phyloP scores from a whole-genome alignment of 768 basidiomycete genomes.

The Russula sp. region DNA sequence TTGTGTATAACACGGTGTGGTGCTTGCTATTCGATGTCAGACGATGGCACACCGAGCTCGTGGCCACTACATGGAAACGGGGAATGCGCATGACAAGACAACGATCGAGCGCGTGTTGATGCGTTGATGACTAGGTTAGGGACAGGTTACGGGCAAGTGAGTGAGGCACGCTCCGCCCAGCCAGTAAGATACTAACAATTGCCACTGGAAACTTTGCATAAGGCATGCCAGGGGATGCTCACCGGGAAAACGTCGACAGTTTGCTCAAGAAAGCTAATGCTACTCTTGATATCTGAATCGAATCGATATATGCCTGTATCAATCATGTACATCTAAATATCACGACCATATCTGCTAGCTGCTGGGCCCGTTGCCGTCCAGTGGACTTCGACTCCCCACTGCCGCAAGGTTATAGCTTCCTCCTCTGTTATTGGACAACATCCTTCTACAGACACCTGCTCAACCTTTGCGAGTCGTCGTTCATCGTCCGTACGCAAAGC shows the following conservation, averaged over 20 bases:
- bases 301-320: not conserved
- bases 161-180: constrained; percentile 2
- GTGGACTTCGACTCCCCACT: constrained; percentile 8
- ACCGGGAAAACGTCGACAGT: not conserved
- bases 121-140: constrained; percentile 22
- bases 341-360: not conserved
- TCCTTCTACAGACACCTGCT: not conserved
- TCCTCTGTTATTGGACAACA: constrained; percentile 2
- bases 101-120: constrained; percentile 19
- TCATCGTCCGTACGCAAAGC: not conserved
- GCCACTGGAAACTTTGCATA: constrained; percentile 11
- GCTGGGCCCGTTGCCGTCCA: not conserved
- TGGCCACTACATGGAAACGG: not conserved
- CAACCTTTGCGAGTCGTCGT: not conserved
- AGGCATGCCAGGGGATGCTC: constrained; percentile 1
- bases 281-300: not conserved
- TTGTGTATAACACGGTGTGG: constrained; percentile 33
- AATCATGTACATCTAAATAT: not conserved
- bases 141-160: constrained; percentile 17
- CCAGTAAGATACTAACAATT: constrained; percentile 16
- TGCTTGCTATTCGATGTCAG: constrained; percentile 25
- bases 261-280: constrained; percentile 7
- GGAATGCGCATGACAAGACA: not conserved
- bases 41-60: constrained; percentile 24
- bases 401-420: not conserved